Evolutionary conservation across 139 green algal species (phyloP).

Genomic region (Astrephomene gubernaculifera): DNA sequence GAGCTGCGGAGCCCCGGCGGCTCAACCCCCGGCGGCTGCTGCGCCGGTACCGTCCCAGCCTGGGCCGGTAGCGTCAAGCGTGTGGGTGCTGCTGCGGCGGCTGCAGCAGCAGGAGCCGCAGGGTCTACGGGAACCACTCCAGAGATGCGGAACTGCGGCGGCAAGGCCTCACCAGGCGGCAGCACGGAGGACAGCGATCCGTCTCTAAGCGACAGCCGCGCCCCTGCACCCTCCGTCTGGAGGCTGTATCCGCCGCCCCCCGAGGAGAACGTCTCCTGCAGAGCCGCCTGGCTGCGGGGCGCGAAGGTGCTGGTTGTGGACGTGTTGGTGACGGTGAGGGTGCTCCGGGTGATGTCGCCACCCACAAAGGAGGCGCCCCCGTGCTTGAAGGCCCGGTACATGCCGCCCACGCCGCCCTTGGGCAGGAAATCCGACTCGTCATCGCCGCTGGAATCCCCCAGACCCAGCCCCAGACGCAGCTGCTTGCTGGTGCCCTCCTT

Average conservation of each 20-base stretch:
- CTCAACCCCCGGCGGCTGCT: background rate
- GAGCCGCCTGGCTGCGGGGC: background rate
- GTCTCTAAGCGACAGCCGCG: no score
- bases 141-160: background rate
- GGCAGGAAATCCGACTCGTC: background rate
- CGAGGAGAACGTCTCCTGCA: background rate
- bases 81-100: no score
- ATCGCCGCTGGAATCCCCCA: background rate
- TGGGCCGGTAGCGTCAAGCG: no score
- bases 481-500: slow-evolving; percentile 46
- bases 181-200: background rate
- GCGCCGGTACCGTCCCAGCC: no score
- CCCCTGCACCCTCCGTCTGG: no score
- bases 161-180: slow-evolving; percentile 19
- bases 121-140: no score
- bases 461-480: background rate
- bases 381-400: background rate
- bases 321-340: no score
- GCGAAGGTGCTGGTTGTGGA: slow-evolving; percentile 23
- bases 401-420: background rate
- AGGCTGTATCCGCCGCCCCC: no score
- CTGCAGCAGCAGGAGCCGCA: no score
- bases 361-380: background rate
- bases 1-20: background rate
- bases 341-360: background rate